Evolutionary conservation across 2,329 filamentous ascomycete species (phyloP).

Genomic region (Incumbomyces lentus): DNA sequence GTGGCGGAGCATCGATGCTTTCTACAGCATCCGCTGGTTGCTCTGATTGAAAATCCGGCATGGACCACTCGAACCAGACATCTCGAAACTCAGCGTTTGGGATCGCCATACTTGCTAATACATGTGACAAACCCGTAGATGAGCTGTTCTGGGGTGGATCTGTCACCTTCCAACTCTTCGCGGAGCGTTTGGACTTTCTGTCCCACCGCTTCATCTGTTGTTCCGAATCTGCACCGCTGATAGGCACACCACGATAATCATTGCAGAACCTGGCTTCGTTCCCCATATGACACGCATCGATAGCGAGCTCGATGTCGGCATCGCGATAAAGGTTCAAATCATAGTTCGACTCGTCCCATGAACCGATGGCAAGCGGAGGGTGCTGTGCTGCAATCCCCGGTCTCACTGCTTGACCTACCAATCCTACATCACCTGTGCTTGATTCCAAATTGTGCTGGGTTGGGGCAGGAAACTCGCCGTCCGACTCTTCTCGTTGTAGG

Average conservation of each 20-base stretch:
- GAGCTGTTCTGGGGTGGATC: background rate
- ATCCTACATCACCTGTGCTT: background rate
- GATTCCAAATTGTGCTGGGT: background rate
- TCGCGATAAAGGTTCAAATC: constrained; percentile 38
- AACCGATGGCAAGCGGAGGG: background rate
- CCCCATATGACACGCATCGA: constrained; percentile 39
- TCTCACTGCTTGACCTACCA: background rate
- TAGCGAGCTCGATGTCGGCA: constrained; percentile 37
- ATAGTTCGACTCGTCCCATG: constrained; percentile 36
- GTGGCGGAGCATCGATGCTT: too few relatives aligned
- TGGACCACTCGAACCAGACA: constrained; percentile 18
- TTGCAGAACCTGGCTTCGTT: constrained; percentile 46
- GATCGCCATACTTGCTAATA: background rate
- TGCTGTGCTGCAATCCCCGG: background rate
- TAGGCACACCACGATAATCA: constrained; percentile 41
- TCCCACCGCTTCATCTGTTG: constrained; percentile 22
- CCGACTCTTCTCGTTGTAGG: background rate
- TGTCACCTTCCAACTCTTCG: background rate
- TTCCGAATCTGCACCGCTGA: constrained; percentile 17
- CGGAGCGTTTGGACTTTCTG: background rate
- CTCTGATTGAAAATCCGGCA: background rate
- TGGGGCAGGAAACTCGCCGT: background rate
- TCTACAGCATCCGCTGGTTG: background rate
- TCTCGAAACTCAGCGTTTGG: constrained; percentile 34
- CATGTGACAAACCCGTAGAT: too few relatives aligned